Base-by-base conservation (phyloP, 2,329 filamentous ascomycete species). In the Chrysoporthe austroafricana region DNA sequence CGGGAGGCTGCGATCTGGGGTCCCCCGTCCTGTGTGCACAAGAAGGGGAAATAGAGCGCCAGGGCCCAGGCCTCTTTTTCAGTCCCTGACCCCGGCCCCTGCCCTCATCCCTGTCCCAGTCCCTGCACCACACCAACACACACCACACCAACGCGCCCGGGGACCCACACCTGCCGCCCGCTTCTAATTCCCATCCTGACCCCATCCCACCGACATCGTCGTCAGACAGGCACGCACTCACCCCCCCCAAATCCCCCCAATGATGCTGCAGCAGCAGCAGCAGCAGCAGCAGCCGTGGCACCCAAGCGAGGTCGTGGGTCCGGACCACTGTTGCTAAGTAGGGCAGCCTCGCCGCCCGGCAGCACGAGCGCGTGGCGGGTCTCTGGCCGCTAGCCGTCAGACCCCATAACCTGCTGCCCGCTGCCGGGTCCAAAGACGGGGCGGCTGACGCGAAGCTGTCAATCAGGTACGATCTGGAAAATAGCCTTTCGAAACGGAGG, bases 381-480 rank as follows among this genome's bases (percentile, higher is more conserved):
- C 18, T 39, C 16, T 57, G 54, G 62, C 67, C 60, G 44, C 46
- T 14, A 61, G 32, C 46, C 63, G 57, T 36, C 46, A 46, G 44
- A 36, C 46, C 36, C 63, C 57, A 44, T 63, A 54, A 54, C 43
- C 43, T 57, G 26, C 32, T 50, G 60, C 46, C 48, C 43, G 46
- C 34, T 59, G 36, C 60, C 58, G 59, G 52, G 50, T 32, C 50
- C 50, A 54, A 52, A 59, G 39, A 59, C 54, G 59, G 44, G 46
- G 44, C 50, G 50, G 21, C 21, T 54, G 26, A 54, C 26, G 50
- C 59, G 11, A 59, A 44, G 43, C 56, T 64, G 64, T 50, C 59
- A 62, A 52, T 50, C 64, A 66, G 64, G 64, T 66, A 66, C 64
- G 50, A 63, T 63, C 59, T 48, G 63, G 21, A 54, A 44, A 61